Evolutionary conservation across 139 green algal species (phyloP).

Genomic region (Micromonas pusilla): DNA sequence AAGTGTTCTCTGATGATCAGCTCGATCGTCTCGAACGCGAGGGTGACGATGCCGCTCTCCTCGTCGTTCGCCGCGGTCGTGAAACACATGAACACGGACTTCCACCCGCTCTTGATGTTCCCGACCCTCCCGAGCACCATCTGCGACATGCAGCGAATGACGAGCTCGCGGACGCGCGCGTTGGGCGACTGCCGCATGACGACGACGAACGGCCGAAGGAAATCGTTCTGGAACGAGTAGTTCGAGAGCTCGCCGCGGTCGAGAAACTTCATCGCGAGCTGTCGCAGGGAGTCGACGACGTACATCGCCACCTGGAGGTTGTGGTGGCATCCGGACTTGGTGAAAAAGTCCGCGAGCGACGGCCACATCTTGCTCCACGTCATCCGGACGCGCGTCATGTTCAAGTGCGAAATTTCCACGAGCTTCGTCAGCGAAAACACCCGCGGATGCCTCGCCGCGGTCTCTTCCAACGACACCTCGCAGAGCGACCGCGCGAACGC

Average conservation of each 20-base stretch:
- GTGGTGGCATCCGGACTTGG: conserved; percentile 67
- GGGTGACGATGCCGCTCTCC: conserved; percentile 36
- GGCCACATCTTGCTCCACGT: conserved; percentile 94
- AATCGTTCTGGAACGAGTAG: conserved; percentile 99
- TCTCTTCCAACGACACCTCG: conserved; percentile 55
- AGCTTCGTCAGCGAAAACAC: conserved; percentile 17
- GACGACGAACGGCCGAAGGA: conserved; percentile 94
- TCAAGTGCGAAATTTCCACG: conserved; percentile 66
- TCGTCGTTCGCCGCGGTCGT: conserved; percentile 74
- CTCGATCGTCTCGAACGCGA: conserved; percentile 71
- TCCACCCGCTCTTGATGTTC: conserved; percentile 97
- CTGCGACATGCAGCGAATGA: conserved; percentile 80
- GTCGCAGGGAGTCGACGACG: conserved; percentile 70
- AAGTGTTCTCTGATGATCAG: conserved; percentile 98
- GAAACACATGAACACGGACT: conserved; percentile 99
- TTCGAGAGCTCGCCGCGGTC: conserved; percentile 95
- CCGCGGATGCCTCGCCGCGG: conserved; percentile 36
- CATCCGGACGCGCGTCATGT: conserved; percentile 98
- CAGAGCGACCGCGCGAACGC: conserved; percentile 81
- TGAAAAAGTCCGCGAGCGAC: conserved; percentile 90
- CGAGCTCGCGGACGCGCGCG: conserved; percentile 92
- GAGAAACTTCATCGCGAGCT: conserved; percentile 42
- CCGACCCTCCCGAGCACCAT: conserved; percentile 56
- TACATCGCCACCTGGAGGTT: conserved; percentile 80
- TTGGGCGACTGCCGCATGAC: conserved; percentile 79